Conservation (phyloP, 2,329 filamentous ascomycete species). For the Colletotrichum australisinense region DNA sequence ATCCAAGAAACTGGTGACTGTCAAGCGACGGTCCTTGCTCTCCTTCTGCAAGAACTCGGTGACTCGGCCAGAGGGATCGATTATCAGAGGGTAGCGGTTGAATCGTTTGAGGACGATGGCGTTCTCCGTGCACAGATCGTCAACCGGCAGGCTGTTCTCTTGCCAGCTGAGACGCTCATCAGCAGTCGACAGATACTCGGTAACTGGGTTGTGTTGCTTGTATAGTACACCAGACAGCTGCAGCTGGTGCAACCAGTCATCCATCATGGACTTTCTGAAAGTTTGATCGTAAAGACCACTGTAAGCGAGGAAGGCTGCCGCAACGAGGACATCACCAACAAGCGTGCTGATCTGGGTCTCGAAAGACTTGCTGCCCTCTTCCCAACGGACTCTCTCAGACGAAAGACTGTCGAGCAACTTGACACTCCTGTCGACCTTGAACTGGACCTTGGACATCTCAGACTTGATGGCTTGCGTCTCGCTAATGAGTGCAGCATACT, state of each 20-base stretch:
- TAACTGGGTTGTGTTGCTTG: constrained; percentile 94
- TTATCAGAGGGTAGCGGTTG: constrained; percentile 98
- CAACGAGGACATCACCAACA: constrained; percentile 93
- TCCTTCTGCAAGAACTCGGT: constrained; percentile 96
- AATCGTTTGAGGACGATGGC: constrained; percentile 97
- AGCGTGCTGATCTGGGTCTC: constrained; percentile 97
- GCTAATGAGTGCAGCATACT: constrained; percentile 95
- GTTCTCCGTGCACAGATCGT: constrained; percentile 98
- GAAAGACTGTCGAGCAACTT: constrained; percentile 94
- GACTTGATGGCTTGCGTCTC: constrained; percentile 97
- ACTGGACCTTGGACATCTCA: constrained; percentile 96
- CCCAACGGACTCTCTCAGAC: constrained; percentile 93
- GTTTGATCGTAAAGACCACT: constrained; percentile 97
- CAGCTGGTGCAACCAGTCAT: constrained; percentile 96
- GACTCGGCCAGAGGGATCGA: constrained; percentile 94
- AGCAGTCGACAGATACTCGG: constrained; percentile 95
- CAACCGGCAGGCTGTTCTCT: constrained; percentile 90
- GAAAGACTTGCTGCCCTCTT: constrained; percentile 97
- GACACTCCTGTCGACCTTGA: constrained; percentile 97
- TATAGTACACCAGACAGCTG: constrained; percentile 91
- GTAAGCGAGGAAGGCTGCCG: constrained; percentile 97
- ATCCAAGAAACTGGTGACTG: constrained; percentile 97
- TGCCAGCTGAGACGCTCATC: constrained; percentile 97
- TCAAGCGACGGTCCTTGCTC: constrained; percentile 91
- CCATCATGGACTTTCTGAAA: constrained; percentile 96